Evolutionary conservation across 2,329 filamentous ascomycete genomes (phyloP).

Genomic region (Biscogniauxia marginata): DNA sequence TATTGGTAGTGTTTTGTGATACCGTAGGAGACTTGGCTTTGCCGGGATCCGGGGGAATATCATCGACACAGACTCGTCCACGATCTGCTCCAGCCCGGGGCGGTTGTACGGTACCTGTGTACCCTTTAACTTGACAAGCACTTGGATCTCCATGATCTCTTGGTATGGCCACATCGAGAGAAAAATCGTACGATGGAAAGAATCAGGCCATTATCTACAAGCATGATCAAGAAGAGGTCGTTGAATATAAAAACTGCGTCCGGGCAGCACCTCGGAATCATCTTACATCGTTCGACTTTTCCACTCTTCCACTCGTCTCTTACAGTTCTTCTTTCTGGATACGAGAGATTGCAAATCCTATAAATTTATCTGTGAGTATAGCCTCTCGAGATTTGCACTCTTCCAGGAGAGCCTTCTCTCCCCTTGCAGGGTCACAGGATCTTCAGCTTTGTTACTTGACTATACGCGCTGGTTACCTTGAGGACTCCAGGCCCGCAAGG

Average conservation of each 20-base stretch:
- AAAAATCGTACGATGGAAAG: slow-evolving; percentile 25
- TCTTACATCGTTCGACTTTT: slow-evolving; percentile 19
- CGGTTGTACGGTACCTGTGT: background rate
- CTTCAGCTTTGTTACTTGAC: background rate
- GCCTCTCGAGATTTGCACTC: background rate
- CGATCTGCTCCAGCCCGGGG: background rate
- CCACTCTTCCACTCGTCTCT: slow-evolving; percentile 1
- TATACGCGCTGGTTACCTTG: background rate
- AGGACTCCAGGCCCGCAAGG: background rate
- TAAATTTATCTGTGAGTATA: background rate
- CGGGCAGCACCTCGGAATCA: slow-evolving; percentile 6
- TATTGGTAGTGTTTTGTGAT: background rate
- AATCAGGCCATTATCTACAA: slow-evolving; percentile 22
- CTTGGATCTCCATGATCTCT: slow-evolving; percentile 10
- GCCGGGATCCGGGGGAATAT: background rate
- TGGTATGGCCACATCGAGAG: slow-evolving; percentile 11
- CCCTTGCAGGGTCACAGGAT: background rate
- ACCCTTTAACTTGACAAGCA: background rate
- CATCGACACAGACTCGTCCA: background rate
- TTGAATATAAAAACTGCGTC: slow-evolving; percentile 14
- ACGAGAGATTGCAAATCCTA: background rate
- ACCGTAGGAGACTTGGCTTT: background rate
- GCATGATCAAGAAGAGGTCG: slow-evolving; percentile 14
- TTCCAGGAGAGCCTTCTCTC: background rate
- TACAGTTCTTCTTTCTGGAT: background rate